Percentiles rank a stretch among this genome's conserved stretches.
Conservation (phyloP, 371 early-diverging fungal genomes). For the Chytridium lagenaria region DNA sequence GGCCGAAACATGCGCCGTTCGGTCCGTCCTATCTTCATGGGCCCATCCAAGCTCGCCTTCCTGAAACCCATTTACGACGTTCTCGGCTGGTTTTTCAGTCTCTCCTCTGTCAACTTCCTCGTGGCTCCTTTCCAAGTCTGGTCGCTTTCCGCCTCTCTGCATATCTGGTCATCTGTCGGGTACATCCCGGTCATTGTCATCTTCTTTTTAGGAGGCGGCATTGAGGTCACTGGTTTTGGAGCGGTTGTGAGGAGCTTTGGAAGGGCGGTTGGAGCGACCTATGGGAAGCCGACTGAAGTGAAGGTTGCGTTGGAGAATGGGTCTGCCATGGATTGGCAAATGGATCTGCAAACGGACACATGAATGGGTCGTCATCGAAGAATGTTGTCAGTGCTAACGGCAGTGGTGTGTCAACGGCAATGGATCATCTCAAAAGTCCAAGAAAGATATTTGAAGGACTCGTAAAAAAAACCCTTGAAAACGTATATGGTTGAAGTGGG, state of each 20-base stretch:
- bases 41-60: constrained; percentile 45
- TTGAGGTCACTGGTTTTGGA: not conserved
- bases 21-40: constrained; percentile 70
- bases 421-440: not conserved
- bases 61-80: constrained; percentile 68
- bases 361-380: too few species aligned
- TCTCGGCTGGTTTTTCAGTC: constrained; percentile 68
- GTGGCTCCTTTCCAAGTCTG: constrained; percentile 75
- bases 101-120: constrained; percentile 69
- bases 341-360: too few species aligned
- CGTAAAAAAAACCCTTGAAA: too few species aligned
- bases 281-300: not conserved
- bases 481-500: too few species aligned
- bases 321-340: not conserved
- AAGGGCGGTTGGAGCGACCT: not conserved
- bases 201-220: not conserved
- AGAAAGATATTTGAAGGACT: not conserved
- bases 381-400: too few species aligned
- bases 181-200: constrained; percentile 59
- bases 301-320: not conserved
- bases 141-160: constrained; percentile 49
- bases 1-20: constrained; percentile 64
- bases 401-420: too few species aligned
- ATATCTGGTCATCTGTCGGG: constrained; percentile 63
- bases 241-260: not conserved